Percentiles rank a stretch among this genome's conserved stretches.
Conservation (phyloP, 2,329 filamentous ascomycete genomes). For the Lasiodiplodia citricola region DNA sequence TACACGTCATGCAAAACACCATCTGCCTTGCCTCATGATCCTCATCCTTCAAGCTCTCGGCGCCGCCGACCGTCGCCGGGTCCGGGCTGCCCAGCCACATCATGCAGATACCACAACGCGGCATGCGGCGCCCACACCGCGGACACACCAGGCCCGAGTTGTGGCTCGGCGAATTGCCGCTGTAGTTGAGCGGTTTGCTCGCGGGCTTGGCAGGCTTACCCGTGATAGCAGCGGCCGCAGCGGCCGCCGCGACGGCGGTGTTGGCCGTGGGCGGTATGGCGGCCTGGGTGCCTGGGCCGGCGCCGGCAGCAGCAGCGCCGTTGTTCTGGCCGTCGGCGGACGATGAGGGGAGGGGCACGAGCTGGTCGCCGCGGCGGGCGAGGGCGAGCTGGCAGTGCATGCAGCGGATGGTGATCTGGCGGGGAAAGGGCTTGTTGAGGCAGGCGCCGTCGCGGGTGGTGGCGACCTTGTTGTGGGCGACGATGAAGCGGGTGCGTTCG, state of each 20-base stretch:
- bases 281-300: background rate
- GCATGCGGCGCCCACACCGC: slow-evolving; percentile 66
- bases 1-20: slow-evolving; percentile 67
- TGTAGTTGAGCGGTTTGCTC: background rate
- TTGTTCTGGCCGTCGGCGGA: background rate
- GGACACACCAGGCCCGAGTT: slow-evolving; percentile 61
- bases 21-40: slow-evolving; percentile 62
- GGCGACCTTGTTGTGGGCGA: slow-evolving; percentile 73
- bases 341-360: slow-evolving; percentile 2
- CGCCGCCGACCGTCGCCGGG: slow-evolving; percentile 50
- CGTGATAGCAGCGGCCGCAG: slow-evolving; percentile 15
- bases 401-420: slow-evolving; percentile 77
- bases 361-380: slow-evolving; percentile 37
- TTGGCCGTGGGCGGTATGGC: background rate
- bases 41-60: slow-evolving; percentile 42
- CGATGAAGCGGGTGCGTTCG: slow-evolving; percentile 77
- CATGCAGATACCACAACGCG: slow-evolving; percentile 66
- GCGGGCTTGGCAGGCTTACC: slow-evolving; percentile 21
- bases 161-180: slow-evolving; percentile 26
- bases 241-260: background rate
- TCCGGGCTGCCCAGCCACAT: slow-evolving; percentile 66
- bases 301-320: slow-evolving; percentile 20
- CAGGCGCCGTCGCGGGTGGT: slow-evolving; percentile 66
- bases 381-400: slow-evolving; percentile 71
- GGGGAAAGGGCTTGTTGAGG: slow-evolving; percentile 65